Evolutionary conservation across 2,329 filamentous ascomycete species (phyloP).

Genomic region (Boeremia exigua): DNA sequence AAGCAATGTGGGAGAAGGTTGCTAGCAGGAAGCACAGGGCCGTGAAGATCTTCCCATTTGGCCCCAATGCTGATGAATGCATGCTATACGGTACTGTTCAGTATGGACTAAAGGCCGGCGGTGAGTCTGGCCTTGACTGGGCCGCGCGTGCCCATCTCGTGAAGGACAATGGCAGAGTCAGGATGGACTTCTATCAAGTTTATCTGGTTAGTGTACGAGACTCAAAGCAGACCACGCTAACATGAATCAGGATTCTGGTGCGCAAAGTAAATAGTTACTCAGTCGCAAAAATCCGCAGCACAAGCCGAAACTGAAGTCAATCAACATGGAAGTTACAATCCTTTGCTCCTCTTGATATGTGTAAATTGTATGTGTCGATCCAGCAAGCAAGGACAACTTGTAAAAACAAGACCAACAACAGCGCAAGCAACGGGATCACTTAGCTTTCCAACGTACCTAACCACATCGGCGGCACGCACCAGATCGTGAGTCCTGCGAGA

Average conservation of each 20-base stretch:
- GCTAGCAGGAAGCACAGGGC: constrained; percentile 54
- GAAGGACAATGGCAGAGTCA: constrained; percentile 60
- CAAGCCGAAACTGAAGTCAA: too few relatives aligned
- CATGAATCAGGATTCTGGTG: constrained; percentile 24
- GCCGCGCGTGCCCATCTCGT: constrained; percentile 61
- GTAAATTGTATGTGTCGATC: too few relatives aligned
- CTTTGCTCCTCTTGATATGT: too few relatives aligned
- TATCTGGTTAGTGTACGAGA: constrained; percentile 54
- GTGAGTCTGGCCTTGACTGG: constrained; percentile 58
- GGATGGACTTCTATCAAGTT: constrained; percentile 62
- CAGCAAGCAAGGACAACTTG: too few relatives aligned
- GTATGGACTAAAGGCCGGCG: constrained; percentile 60
- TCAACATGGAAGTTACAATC: too few relatives aligned
- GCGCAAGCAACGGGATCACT: too few relatives aligned
- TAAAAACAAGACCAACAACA: too few relatives aligned
- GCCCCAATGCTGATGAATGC: constrained; percentile 54
- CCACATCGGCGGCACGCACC: too few relatives aligned
- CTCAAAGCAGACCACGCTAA: constrained; percentile 14
- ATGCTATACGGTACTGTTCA: constrained; percentile 63
- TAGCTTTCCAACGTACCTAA: too few relatives aligned
- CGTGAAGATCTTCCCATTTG: constrained; percentile 59
- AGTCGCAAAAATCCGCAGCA: too few relatives aligned
- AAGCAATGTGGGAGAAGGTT: constrained; percentile 61
- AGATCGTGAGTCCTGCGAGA: too few relatives aligned
- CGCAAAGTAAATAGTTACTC: constrained; percentile 14